phyloP scores from a whole-genome alignment of 257 asterid species.

The Ocimum tenuiflorum region DNA sequence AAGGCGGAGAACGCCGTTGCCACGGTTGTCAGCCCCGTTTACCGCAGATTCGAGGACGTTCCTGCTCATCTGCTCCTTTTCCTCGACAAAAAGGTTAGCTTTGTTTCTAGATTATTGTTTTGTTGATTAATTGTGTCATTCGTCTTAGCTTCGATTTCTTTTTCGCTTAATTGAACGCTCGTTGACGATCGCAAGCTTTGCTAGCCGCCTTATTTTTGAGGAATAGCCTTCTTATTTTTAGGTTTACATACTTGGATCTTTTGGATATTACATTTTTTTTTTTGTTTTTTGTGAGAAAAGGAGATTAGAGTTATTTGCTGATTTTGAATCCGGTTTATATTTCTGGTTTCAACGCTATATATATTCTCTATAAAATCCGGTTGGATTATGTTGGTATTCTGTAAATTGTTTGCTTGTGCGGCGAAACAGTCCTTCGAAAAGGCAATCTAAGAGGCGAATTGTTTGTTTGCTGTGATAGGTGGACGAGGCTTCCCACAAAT shows the following conservation, averaged over 20 bases:
- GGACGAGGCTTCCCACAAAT: slow-evolving; percentile 35
- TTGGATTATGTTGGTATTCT: not conserved
- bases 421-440: too few species aligned
- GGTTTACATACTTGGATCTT: not conserved
- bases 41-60: slow-evolving; percentile 30
- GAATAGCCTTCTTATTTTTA: too few species aligned
- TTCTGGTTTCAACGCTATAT: not conserved
- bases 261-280: not conserved
- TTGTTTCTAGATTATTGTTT: not conserved
- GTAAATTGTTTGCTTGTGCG: not conserved
- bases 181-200: not conserved
- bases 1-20: slow-evolving; percentile 46
- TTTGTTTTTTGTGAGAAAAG: too few species aligned
- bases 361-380: not conserved
- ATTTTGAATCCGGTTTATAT: not conserved
- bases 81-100: slow-evolving; percentile 27
- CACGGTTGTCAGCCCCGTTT: slow-evolving; percentile 41
- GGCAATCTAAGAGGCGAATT: slow-evolving; percentile 8
- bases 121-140: not conserved
- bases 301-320: too few species aligned
- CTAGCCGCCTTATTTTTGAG: too few species aligned
- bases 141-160: not conserved
- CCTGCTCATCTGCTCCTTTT: slow-evolving; percentile 41
- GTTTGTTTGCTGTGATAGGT: slow-evolving; percentile 18
- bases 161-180: not conserved